Conservation (phyloP, 768 basidiomycete genomes). For the Mycena chlorophos region DNA sequence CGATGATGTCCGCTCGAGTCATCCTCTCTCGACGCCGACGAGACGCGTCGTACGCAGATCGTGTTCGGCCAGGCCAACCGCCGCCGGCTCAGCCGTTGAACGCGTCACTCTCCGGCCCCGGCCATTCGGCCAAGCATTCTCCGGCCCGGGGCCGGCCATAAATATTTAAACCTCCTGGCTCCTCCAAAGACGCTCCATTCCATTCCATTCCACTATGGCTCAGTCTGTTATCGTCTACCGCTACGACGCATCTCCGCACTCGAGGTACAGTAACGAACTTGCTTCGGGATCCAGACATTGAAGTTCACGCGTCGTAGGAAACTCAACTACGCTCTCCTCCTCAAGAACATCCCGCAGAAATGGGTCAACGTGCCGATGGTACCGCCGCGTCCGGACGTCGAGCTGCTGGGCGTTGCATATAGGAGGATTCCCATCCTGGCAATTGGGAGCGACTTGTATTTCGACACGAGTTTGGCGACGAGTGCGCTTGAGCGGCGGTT, state of each 20-base stretch:
- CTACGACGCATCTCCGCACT: background rate
- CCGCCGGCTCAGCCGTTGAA: too few species aligned
- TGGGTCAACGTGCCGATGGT: background rate
- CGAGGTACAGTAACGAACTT: background rate
- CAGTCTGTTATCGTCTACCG: constrained; percentile 1
- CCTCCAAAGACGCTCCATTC: too few species aligned
- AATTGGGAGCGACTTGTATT: background rate
- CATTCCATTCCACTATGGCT: too few species aligned
- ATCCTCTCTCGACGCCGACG: too few species aligned
- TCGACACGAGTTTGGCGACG: background rate
- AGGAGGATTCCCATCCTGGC: background rate
- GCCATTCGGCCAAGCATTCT: too few species aligned
- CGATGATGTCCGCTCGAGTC: too few species aligned
- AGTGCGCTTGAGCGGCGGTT: background rate
- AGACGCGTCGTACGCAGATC: too few species aligned
- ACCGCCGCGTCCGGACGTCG: background rate
- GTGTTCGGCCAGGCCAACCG: too few species aligned
- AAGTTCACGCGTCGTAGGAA: background rate
- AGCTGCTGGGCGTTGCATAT: background rate
- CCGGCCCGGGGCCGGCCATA: too few species aligned
- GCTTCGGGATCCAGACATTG: background rate
- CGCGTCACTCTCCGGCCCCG: too few species aligned
- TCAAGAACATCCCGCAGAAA: background rate
- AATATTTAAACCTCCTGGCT: too few species aligned
- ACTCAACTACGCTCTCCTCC: background rate